Evolutionary conservation across 164 flowering plant genomes (phyloP), one percentile per base, ranked within the genome.

Genomic region (Magnolia kwangsiensis): DNA sequence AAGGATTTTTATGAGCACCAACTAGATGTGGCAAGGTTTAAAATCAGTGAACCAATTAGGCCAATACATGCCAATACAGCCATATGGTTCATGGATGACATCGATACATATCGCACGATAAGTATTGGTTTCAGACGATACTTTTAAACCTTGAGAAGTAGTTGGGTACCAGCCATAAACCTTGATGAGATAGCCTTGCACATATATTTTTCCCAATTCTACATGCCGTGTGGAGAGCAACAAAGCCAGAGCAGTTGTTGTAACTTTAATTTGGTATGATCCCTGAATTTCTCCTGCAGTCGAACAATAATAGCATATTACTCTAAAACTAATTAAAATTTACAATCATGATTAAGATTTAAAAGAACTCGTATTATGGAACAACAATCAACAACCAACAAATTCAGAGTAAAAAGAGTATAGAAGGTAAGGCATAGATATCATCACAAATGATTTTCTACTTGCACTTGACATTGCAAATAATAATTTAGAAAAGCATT

Each of bases 201-300:
- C 97, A 80, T 80, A 77, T 66, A 90, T 82, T 75, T 87, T 90
- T 74, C 78, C 86, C 80, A 96, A 67, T 77, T 88, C 93, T 67
- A 69, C 74, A 84, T 92, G 97, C 77, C 83, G 86, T 1, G 97
- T 82, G 63, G 94, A 84, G 24, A 96, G 90, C 83, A 96, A 72
- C 51, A 96, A 79, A 61, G 97, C 95, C 87, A 96, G 86, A 72
- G 98, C 99, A 78, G 89, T 88, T 8, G 96, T 92, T 27, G 96
- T 91, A 29, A 96, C 96, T 86, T 94, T 96, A 75, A 94, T 96
- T 81, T 91, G 93, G 79, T 94, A 96, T 7, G 91, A 82, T 59
- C 99, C 99, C 80, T 89, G 97, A 76, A 96, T 88, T 85, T 96
- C 99, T 63, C 90, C 98, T 93, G 87, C 76, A 81, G 55, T 59